Conservation (phyloP, 2,329 filamentous ascomycete species). For the Penicillium sp. region DNA sequence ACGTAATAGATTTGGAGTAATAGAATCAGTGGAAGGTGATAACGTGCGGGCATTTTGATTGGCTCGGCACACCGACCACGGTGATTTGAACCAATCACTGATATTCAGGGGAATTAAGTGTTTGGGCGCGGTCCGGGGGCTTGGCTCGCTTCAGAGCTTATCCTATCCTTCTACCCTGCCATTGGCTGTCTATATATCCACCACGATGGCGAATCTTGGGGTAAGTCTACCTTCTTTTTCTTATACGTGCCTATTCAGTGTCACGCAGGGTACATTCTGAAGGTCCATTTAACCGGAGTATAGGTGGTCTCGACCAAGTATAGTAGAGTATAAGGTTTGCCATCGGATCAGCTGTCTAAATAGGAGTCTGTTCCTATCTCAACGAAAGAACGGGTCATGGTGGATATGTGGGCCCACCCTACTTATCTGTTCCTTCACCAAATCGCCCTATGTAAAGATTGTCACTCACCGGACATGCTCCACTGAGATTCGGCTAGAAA, state of each 20-base stretch:
- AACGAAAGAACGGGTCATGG: background rate
- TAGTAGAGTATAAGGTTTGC: background rate
- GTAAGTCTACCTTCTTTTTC: constrained; percentile 1
- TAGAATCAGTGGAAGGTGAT: constrained; percentile 6
- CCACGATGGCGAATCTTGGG: constrained; percentile 1
- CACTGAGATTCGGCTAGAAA: background rate
- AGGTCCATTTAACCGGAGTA: too few species aligned
- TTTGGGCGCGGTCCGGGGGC: constrained; percentile 1
- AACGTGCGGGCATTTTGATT: constrained; percentile 12
- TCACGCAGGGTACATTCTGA: too few species aligned
- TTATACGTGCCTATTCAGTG: background rate
- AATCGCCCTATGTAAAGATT: constrained; percentile 23
- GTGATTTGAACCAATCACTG: constrained; percentile 12
- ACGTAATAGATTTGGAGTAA: constrained; percentile 21
- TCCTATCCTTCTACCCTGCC: background rate
- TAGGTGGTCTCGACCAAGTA: too few species aligned
- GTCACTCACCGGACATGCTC: background rate
- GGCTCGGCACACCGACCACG: constrained; percentile 12
- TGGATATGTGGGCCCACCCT: constrained; percentile 15
- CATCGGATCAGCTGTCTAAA: constrained; percentile 1
- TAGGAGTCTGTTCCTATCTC: background rate
- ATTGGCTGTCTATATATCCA: background rate
- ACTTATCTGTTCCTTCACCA: constrained; percentile 19
- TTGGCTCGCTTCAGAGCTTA: constrained; percentile 7
- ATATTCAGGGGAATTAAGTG: background rate